A percentile compares a stretch with the other conserved stretches of the same genome.
Conservation (phyloP, 306 rosid species). For the Casuarina cunninghamiana region DNA sequence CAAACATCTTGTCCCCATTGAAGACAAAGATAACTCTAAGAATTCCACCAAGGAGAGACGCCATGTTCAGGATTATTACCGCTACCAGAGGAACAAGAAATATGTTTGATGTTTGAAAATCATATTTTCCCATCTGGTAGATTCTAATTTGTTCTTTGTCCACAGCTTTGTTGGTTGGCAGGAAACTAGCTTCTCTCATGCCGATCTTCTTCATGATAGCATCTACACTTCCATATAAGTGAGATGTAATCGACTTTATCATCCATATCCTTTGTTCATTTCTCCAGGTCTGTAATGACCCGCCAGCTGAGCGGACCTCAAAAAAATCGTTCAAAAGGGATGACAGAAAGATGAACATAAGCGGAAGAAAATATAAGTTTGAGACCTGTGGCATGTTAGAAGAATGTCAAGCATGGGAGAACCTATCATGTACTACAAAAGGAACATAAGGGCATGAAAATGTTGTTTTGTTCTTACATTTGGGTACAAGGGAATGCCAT, state of each 20-base stretch:
- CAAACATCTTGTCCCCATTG: slow-evolving; percentile 34
- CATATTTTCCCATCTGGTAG: slow-evolving; percentile 54
- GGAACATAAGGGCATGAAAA: background rate
- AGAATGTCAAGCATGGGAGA: too few species aligned
- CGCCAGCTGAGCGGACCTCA: slow-evolving; percentile 52
- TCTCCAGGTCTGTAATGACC: slow-evolving; percentile 40
- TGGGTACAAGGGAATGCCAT: slow-evolving; percentile 60
- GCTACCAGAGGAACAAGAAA: slow-evolving; percentile 59
- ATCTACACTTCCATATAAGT: slow-evolving; percentile 54
- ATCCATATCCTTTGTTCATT: slow-evolving; percentile 69
- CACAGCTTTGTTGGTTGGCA: slow-evolving; percentile 56
- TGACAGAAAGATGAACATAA: slow-evolving; percentile 44
- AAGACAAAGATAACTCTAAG: slow-evolving; percentile 31
- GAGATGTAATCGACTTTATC: slow-evolving; percentile 47
- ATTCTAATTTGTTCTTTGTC: slow-evolving; percentile 39
- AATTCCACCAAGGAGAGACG: slow-evolving; percentile 44
- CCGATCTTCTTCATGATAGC: slow-evolving; percentile 54
- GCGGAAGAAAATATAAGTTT: slow-evolving; percentile 36
- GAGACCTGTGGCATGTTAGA: slow-evolving; percentile 44
- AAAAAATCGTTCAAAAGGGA: slow-evolving; percentile 29
- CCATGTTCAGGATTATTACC: slow-evolving; percentile 44
- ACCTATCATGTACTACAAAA: background rate
- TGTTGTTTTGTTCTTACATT: slow-evolving; percentile 42
- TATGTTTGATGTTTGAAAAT: slow-evolving; percentile 49
- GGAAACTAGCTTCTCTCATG: slow-evolving; percentile 50